Percentiles rank a stretch among this genome's conserved stretches.
phyloP scores from a whole-genome alignment of 306 rosid genomes.

The Vigna angularis region DNA sequence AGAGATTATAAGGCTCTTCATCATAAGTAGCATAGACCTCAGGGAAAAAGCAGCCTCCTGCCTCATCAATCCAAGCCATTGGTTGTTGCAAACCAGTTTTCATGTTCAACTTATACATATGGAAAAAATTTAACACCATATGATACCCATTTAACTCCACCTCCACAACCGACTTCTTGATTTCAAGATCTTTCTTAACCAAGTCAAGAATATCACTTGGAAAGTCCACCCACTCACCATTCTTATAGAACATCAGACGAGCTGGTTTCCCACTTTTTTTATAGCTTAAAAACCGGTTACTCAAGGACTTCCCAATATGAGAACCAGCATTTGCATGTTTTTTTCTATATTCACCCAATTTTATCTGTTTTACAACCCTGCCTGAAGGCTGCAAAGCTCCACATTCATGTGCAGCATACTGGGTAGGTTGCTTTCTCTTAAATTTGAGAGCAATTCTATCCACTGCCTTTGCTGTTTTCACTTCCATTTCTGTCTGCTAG shows the following conservation, averaged over 20 bases:
- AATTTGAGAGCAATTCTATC: constrained; percentile 54
- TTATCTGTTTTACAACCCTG: constrained; percentile 58
- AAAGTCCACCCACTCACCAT: constrained; percentile 76
- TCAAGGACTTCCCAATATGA: constrained; percentile 50
- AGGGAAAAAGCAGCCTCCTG: constrained; percentile 84
- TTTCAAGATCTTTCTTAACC: constrained; percentile 64
- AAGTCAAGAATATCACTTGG: constrained; percentile 63
- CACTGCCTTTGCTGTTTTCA: constrained; percentile 65
- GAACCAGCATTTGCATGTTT: constrained; percentile 43
- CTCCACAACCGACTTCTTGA: constrained; percentile 69
- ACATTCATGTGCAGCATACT: constrained; percentile 44
- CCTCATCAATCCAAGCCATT: constrained; percentile 95
- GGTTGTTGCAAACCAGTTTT: constrained; percentile 68
- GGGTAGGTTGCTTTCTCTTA: constrained; percentile 67
- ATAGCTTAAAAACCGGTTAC: constrained; percentile 63
- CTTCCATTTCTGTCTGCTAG: constrained; percentile 65
- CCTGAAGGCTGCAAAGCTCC: constrained; percentile 46
- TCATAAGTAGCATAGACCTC: constrained; percentile 56
- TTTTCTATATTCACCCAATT: constrained; percentile 47
- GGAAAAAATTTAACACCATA: constrained; percentile 78
- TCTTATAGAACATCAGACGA: constrained; percentile 71
- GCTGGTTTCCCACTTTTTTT: constrained; percentile 71
- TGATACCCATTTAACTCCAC: constrained; percentile 63
- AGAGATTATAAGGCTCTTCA: constrained; percentile 41
- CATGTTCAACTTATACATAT: constrained; percentile 78